Base-by-base conservation (phyloP, 257 asterid species). In the Anisodus tanguticus region DNA sequence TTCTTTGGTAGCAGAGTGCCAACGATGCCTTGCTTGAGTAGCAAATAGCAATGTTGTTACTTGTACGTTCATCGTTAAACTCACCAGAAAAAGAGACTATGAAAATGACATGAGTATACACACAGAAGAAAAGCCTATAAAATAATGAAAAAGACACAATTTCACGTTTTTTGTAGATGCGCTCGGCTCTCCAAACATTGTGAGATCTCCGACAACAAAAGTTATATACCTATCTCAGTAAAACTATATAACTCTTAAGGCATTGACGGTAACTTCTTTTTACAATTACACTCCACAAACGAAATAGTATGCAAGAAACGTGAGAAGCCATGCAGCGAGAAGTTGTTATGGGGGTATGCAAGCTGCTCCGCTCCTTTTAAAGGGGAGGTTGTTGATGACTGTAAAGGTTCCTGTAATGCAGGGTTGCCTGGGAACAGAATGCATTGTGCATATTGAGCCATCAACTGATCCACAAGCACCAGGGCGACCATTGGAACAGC, bases 401-500 rank as follows among this genome's bases (percentile, higher is more conserved):
- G 81, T 59, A 91, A 83, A 13, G 97, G 93, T 59, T 94, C 97
- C 86, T 96, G 99, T 55, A 96, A 78, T 17, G 92, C 97, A 9
- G 93, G 94, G 80, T 94, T 96, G 15, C 89, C 81, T 2, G 99
- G 97, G 86, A 96, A 94, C 76, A 96, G 88, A 91, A 84, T 93
- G 85, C 98, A 93, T 76, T 96, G 99, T 3, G 99, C 94, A 39
- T 92, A 87, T 64, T 96, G 98, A 58, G 99, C 94, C n/a, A n/a
- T n/a, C 98, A 96, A 84, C 77, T 96, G 99, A 88, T 96, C 98
- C 17, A 92, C 93, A 17, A 96, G 97, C 83, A 93, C 98, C 84
- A 96, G 90, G 4, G 98, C 98, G 11, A 94, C 97, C 94, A 92
- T 91, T 67, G 98, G 99, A 84, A 96, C 98, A 45, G 98, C 99